Base-by-base conservation (phyloP, 2,329 filamentous ascomycete species). In the Microcyclosporella mali region DNA sequence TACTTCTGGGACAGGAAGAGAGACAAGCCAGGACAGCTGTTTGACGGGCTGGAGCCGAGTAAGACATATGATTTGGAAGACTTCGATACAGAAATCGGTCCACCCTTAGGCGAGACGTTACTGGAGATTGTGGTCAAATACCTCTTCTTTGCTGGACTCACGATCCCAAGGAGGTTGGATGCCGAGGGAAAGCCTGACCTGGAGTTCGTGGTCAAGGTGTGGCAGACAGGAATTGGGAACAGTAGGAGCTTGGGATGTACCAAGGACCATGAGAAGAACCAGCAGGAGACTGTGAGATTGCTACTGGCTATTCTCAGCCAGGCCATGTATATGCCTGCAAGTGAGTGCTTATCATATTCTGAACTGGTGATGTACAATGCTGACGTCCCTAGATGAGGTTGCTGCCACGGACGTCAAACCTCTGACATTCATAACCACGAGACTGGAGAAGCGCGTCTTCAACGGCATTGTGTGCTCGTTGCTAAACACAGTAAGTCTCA, bases 221-320 rank as follows among this genome's bases (percentile, higher is more conserved):
- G 92, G 92, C 88, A 95, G 69, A 97, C 87, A 60, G 92, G 92
- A 36, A 90, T 98, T 21, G 92, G 92, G 11, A 97, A 90, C 71
- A 94, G 95, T 64, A 86, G 85, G 12, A 80, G 88, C 4, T 81
- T 94, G 55, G 83, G 83, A 8, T 90, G 88, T 3, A 95, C 83
- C 40, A 94, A 88, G 64, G 89, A 97, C 57, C 84, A 87, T 45
- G 92, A 98, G 69, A 94, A 77, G 68, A 95, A 95, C 65, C 80
- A 92, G 46, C 88, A 85, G 52, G 92, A 98, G 67, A 84, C 95
- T 21, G 67, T 97, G 56, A 80, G 90, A 16, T 71, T 98, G 44
- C 75, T 98, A 31, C 73, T 98, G 52, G 88, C 88, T 0, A 68
- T 98, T 49, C 81, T 87, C 10, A 88, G 90, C 63, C 88, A 90